These are phyloP conservation scores for Spinacia oleracea DNA, from an alignment of 179 eudicot species.

Conservation along the genomic window DNA sequence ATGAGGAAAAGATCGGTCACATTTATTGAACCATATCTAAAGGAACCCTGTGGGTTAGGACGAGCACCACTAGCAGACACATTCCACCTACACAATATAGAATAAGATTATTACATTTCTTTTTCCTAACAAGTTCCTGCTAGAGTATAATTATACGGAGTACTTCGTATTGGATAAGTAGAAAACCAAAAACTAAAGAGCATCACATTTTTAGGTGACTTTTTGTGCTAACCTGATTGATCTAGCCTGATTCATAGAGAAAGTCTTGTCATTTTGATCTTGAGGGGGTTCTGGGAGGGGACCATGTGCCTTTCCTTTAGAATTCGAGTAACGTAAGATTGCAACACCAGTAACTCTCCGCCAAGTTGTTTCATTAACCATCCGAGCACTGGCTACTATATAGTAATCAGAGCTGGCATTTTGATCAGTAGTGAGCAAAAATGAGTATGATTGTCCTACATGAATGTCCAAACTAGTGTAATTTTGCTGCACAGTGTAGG, in stretches of 20 bases:
- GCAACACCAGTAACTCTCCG: slow-evolving; percentile 61
- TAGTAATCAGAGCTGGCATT: slow-evolving; percentile 70
- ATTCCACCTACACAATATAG: slow-evolving; percentile 63
- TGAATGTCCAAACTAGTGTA: slow-evolving; percentile 68
- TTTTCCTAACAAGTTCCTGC: background rate
- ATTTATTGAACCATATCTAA: slow-evolving; percentile 74
- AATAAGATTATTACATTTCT: background rate
- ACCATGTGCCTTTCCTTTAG: slow-evolving; percentile 65
- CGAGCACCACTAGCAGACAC: slow-evolving; percentile 94
- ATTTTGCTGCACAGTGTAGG: slow-evolving; percentile 67
- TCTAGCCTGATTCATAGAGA: slow-evolving; percentile 69
- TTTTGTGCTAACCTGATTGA: slow-evolving; percentile 54
- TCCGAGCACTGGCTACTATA: slow-evolving; percentile 63
- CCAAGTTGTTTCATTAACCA: slow-evolving; percentile 58
- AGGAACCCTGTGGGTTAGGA: slow-evolving; percentile 92
- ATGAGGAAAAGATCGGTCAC: slow-evolving; percentile 72
- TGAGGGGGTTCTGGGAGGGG: slow-evolving; percentile 68
- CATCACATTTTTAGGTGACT: background rate
- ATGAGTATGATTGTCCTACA: slow-evolving; percentile 70
- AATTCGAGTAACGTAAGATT: slow-evolving; percentile 55
- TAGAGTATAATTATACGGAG: background rate
- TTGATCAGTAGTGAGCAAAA: slow-evolving; percentile 61
- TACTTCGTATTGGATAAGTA: background rate
- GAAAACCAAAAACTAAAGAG: background rate
- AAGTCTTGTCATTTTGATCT: slow-evolving; percentile 58